phyloP scores from a whole-genome alignment of 129 eudicot genomes.

The Helianthus tuberosus region DNA sequence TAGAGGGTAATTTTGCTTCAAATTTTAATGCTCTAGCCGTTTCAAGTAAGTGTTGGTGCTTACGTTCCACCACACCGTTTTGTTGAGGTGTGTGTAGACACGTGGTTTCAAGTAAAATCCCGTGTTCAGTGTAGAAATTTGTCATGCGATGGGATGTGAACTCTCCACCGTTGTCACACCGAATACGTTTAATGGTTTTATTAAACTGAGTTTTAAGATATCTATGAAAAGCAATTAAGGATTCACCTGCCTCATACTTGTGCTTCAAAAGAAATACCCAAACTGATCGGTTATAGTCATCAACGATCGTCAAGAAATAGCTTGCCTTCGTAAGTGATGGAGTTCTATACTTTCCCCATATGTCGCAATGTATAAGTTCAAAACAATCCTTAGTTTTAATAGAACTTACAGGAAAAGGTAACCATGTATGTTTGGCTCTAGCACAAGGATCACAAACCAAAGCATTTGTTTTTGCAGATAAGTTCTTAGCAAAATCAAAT shows the following conservation, averaged over 20 bases:
- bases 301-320: not conserved
- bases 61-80: too few species aligned
- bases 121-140: too few species aligned
- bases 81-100: too few species aligned
- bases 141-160: too few species aligned
- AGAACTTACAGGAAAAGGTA: not conserved
- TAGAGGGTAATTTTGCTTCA: too few species aligned
- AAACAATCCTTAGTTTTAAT: not conserved
- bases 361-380: not conserved
- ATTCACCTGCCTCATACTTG: not conserved
- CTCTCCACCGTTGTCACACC: too few species aligned
- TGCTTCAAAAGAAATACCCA: not conserved
- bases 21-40: too few species aligned
- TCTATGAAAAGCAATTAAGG: not conserved
- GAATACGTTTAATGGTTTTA: too few species aligned
- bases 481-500: not conserved
- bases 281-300: not conserved
- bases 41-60: too few species aligned
- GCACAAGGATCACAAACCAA: not conserved
- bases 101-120: too few species aligned
- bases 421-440: not conserved
- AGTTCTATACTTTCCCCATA: too few species aligned
- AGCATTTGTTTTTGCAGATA: not conserved
- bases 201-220: not conserved
- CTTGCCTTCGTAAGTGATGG: not conserved